These are phyloP conservation scores for Kwoniella sp. DNA, from an alignment of 768 basidiomycete species.

Conservation along the genomic window DNA sequence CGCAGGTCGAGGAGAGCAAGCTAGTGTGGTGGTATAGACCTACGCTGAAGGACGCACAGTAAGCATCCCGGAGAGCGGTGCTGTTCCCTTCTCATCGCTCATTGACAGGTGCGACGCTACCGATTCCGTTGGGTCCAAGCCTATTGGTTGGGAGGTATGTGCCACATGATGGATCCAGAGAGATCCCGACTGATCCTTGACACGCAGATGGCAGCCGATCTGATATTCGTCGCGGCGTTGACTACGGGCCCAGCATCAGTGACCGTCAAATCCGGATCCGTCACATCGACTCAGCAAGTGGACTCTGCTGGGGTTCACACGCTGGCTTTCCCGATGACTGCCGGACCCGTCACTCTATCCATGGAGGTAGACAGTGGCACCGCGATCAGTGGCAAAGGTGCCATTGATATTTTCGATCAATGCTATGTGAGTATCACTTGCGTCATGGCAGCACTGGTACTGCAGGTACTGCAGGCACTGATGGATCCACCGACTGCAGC, in stretches of 20 bases:
- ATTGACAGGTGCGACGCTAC: constrained; percentile 35
- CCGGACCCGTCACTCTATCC: constrained; percentile 36
- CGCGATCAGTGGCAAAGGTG: constrained; percentile 6
- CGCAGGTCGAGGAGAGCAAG: constrained; percentile 38
- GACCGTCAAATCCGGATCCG: constrained; percentile 40
- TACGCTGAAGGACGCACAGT: constrained; percentile 33
- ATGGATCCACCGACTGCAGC: constrained; percentile 16
- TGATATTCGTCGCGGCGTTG: constrained; percentile 45
- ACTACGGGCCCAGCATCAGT: constrained; percentile 36
- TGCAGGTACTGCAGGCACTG: no score
- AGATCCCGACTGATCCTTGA: neutral
- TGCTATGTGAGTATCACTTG: constrained; percentile 36
- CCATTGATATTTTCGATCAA: constrained; percentile 21
- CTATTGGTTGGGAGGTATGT: constrained; percentile 44
- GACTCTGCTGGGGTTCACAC: constrained; percentile 39
- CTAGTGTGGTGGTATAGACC: constrained; percentile 48
- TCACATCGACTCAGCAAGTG: constrained; percentile 19
- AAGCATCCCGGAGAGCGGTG: neutral
- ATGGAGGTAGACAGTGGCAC: constrained; percentile 21
- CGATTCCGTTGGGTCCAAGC: constrained; percentile 40
- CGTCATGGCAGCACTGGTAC: neutral
- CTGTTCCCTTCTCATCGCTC: neutral
- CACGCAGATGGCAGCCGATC: constrained; percentile 29
- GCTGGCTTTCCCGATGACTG: constrained; percentile 39
- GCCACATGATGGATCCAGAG: neutral